Evolutionary conservation across 2,329 filamentous ascomycete species (phyloP), one percentile per base, ranked within the genome.

Genomic region (Scytalidium sp.): DNA sequence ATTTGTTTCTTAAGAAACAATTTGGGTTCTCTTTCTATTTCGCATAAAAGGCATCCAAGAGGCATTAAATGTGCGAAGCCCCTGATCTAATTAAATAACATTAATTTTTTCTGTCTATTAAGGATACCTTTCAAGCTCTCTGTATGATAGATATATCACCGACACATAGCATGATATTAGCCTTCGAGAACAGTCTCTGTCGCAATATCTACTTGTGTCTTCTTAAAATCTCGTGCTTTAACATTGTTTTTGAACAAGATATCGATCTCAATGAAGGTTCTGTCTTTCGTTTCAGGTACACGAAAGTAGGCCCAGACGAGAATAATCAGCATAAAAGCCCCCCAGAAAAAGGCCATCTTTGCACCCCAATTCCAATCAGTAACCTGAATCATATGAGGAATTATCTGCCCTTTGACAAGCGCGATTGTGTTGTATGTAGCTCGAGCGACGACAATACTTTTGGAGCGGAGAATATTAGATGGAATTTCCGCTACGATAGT

Each of bases 371-470:
- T 75, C 90, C 91, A 96, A 0, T 84, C 87, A 1, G 75, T 78
- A 0, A 90, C 90, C 70, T 96, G 96, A 41, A 95, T 77, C 90
- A 96, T 96, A 70, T 94, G 94, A 0, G 91, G 91, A 0, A 89
- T 93, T 41, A 96, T 69, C 3, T 95, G 84, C 46, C 83, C 85
- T 62, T 85, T 88, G 60, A 95, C 71, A 58, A 96, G 95, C 55
- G 81, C 87, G 43, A 95, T 71, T 60, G 93, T 92, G 74, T 79
- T 81, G 50, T 44, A 47, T 29, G 90, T 72, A 58, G 88, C 87
- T 50, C 90, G 85, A 1, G 88, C 90, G 3, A 95, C 78, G 1
- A 93, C 90, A 22, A 95, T 87, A 1, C 90, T 95, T 75, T 96
- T 96, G 73, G 93, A 90, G 64, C 91, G 87, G 29, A 96, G 76